Conservation (phyloP, 768 basidiomycete species). For the Suillus clintonianus region DNA sequence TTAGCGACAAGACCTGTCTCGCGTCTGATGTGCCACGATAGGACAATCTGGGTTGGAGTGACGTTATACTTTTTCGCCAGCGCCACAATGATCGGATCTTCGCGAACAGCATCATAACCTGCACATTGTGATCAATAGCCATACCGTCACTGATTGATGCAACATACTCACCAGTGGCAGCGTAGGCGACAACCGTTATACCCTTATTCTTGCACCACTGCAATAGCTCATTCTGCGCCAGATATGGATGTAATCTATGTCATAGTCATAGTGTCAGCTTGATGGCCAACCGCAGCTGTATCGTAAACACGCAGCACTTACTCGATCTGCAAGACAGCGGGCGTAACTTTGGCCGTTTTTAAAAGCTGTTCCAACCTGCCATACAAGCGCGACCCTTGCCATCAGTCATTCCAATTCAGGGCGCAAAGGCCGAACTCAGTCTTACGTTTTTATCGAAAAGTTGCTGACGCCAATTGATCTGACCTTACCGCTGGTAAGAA, state of each 20-base stretch:
- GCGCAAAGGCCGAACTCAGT: conserved; percentile 33
- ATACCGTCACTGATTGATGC: not conserved
- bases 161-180: conserved; percentile 39
- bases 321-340: conserved; percentile 47
- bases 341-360: conserved; percentile 36
- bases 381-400: not conserved
- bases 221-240: conserved; percentile 44
- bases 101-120: conserved; percentile 31
- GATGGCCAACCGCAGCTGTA: conserved; percentile 40
- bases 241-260: conserved; percentile 34
- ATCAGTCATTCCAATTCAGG: conserved; percentile 6
- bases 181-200: conserved; percentile 50
- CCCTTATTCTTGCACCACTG: conserved; percentile 42
- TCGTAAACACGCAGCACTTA: not conserved
- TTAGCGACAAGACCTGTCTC: conserved; percentile 59
- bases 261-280: conserved; percentile 14
- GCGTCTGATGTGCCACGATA: conserved; percentile 60
- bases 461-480: conserved; percentile 59
- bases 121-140: not conserved
- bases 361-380: conserved; percentile 5
- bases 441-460: conserved; percentile 49
- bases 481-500: conserved; percentile 39
- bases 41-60: conserved; percentile 50
- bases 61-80: conserved; percentile 45
- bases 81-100: conserved; percentile 30